These are phyloP conservation scores for Pythium volutum DNA, from an alignment of 352 stramenopile genomes.

Conservation along the genomic window DNA sequence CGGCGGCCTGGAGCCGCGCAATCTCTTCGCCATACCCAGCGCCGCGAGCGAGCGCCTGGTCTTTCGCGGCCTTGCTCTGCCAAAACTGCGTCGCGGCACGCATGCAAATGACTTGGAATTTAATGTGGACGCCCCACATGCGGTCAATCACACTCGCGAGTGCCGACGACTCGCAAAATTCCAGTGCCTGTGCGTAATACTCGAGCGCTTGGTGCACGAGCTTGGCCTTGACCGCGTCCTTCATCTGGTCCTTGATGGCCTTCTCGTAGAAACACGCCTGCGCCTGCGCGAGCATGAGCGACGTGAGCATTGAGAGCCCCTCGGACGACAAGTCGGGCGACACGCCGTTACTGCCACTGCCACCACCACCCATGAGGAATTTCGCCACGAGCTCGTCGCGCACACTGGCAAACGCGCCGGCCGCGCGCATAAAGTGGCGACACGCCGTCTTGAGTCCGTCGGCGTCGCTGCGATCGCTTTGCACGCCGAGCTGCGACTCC, in stretches of 20 bases:
- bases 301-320: slow-evolving; percentile 61
- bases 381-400: slow-evolving; percentile 47
- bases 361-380: slow-evolving; percentile 23
- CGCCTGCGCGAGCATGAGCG: slow-evolving; percentile 81
- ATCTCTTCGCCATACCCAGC: slow-evolving; percentile 80
- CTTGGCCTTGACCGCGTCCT: slow-evolving; percentile 80
- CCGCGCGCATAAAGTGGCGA: slow-evolving; percentile 82
- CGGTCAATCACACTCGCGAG: slow-evolving; percentile 52
- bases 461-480: slow-evolving; percentile 66
- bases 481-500: slow-evolving; percentile 77
- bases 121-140: slow-evolving; percentile 61
- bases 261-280: slow-evolving; percentile 93
- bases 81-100: slow-evolving; percentile 73
- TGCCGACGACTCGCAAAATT: slow-evolving; percentile 51
- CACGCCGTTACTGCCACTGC: slow-evolving; percentile 9
- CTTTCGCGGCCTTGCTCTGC: slow-evolving; percentile 66
- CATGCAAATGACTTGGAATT: slow-evolving; percentile 74
- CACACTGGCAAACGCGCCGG: slow-evolving; percentile 68
- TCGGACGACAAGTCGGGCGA: slow-evolving; percentile 66
- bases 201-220: slow-evolving; percentile 75
- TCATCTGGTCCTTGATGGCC: slow-evolving; percentile 86
- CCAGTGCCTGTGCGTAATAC: slow-evolving; percentile 54
- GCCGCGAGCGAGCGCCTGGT: slow-evolving; percentile 44
- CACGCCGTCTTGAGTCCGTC: slow-evolving; percentile 83
- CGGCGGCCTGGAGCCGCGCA: slow-evolving; percentile 46